Base-by-base conservation (phyloP, 2,329 filamentous ascomycete genomes). In the Trichophyton simii region DNA sequence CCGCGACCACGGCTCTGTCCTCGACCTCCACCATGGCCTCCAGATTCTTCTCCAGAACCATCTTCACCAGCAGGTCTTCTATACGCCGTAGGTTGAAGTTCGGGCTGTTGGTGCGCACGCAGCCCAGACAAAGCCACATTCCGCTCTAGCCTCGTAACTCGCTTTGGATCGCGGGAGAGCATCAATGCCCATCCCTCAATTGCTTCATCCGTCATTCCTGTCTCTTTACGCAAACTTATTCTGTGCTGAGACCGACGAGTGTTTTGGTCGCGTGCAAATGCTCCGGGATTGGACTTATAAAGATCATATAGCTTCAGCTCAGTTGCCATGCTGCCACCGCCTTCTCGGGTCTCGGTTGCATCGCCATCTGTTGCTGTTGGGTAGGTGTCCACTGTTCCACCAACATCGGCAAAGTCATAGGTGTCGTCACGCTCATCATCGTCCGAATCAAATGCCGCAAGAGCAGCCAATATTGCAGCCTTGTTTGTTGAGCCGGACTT, bases 371-470 rank as follows among this genome's bases (percentile, higher is more conserved):
- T 72, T 3, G 76, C 75, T 18, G 81, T 79, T 18, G 36, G 58
- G 52, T 25, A 8, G 31, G 59, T 55, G 67, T 96, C 91, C 2
- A 96, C 85, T 0, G 88, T 89, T 22, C 92, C 91, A 41, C 94
- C 94, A 1, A 97, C 90, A 69, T 97, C 94, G 58, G 85, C 89
- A 1, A 87, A 84, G 68, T 99, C 94, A 71, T 99, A 99, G 0
- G 92, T 97, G 72, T 99, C 94, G 72, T 99, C 94, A 41, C 91
- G 84, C 76, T 99, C 94, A 72, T 99, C 94, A 66, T 97, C 94
- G 68, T 97, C 92, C 0, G 87, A 87, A 75, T 97, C 91, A 67
- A 97, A 96, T 0, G 87, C 82, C 15, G 90, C 89, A 1, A 97
- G 82, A 0, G 92, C 92, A 2, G 91, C 89, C 25, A 96, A 77